Percentiles rank a stretch among this genome's conserved stretches.
Conservation (phyloP, 106 monocot genomes). For the Agapanthus africanus region DNA sequence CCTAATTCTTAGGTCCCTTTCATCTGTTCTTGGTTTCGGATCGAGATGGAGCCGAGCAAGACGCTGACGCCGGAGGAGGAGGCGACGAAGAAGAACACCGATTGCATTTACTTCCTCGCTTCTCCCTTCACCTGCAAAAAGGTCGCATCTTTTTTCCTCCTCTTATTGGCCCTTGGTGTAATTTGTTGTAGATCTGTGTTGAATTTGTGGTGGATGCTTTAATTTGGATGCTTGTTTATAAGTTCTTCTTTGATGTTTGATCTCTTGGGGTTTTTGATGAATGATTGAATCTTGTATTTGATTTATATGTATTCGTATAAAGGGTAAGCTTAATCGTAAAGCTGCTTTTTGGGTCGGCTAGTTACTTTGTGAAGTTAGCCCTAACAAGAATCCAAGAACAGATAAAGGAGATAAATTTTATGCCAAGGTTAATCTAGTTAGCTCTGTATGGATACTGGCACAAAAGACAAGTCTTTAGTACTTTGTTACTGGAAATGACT, state of each 20-base stretch:
- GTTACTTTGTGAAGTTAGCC: too few species aligned
- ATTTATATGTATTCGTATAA: neutral
- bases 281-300: neutral
- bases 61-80: constrained; percentile 17
- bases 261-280: neutral
- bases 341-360: neutral
- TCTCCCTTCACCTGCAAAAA: constrained; percentile 26
- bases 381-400: too few species aligned
- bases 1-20: neutral
- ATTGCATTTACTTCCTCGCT: constrained; percentile 25
- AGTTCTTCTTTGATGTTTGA: neutral
- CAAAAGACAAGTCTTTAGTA: too few species aligned
- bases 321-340: neutral
- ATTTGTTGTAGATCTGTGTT: neutral
- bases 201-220: neutral
- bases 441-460: neutral
- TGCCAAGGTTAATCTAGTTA: neutral
- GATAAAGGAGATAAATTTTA: too few species aligned
- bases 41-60: constrained; percentile 3
- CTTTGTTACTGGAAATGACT: too few species aligned
- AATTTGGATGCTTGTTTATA: too few species aligned
- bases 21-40: too few species aligned
- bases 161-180: too few species aligned
- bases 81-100: constrained; percentile 17
- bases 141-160: constrained; percentile 10